Evolutionary conservation across 352 stramenopile genomes (phyloP).

Genomic region (Pythium phragmiticola): DNA sequence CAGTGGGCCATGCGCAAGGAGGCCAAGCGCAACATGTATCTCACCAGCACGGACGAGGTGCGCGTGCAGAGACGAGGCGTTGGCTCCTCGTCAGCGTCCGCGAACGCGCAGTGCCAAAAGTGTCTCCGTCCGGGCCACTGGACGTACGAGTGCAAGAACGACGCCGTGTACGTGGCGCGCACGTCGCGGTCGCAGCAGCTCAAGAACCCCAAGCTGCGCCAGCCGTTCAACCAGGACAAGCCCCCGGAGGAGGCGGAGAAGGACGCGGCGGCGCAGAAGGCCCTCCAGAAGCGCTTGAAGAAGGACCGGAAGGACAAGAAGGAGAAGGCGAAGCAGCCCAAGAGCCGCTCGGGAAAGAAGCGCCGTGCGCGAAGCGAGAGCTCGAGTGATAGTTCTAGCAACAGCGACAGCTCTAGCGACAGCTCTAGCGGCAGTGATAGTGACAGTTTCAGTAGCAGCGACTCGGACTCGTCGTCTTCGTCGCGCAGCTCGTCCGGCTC

Average conservation of each 20-base stretch:
- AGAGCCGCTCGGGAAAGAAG: constrained; percentile 21
- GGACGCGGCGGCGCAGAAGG: constrained; percentile 27
- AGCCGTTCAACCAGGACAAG: constrained; percentile 80
- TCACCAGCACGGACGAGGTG: constrained; percentile 76
- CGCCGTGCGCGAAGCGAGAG: constrained; percentile 9
- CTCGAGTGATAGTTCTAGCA: constrained; percentile 26
- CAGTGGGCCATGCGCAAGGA: constrained; percentile 72
- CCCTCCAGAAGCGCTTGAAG: constrained; percentile 27
- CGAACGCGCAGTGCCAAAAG: constrained; percentile 75
- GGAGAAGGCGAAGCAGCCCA: constrained; percentile 3
- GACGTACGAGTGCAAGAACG: constrained; percentile 89
- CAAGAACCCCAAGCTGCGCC: constrained; percentile 74
- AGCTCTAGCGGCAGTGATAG: constrained; percentile 22
- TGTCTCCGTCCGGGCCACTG: constrained; percentile 76
- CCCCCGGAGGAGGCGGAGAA: constrained; percentile 52
- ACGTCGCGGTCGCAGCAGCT: constrained; percentile 77
- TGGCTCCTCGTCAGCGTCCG: constrained; percentile 18
- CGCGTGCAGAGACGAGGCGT: constrained; percentile 47
- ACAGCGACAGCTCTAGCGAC: constrained; percentile 26
- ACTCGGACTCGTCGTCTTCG: constrained; percentile 25
- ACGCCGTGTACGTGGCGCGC: constrained; percentile 78
- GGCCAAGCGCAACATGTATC: constrained; percentile 80
- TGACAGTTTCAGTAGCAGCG: constrained; percentile 20
- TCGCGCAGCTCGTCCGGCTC: constrained; percentile 29
- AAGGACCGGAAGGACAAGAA: constrained; percentile 18